phyloP scores from a whole-genome alignment of 805 yeast species.

The Ogataea nonfermentans region DNA sequence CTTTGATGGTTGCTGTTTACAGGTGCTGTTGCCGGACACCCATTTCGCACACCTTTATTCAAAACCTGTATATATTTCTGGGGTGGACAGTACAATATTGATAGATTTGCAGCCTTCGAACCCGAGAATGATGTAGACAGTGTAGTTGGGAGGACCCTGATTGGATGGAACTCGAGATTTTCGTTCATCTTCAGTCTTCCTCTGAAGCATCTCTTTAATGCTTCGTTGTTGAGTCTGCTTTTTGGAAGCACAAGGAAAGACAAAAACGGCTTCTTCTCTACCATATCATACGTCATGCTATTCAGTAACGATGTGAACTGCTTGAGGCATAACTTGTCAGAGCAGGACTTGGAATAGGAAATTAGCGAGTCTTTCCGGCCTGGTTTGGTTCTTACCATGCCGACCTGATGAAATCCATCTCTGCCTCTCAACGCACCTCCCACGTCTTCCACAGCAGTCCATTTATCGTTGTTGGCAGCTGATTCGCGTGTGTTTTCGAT shows the following conservation, averaged over 20 bases:
- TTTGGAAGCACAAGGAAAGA: conserved; percentile 50
- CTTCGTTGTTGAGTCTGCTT: conserved; percentile 26
- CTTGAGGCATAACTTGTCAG: conserved; percentile 72
- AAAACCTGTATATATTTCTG: conserved; percentile 37
- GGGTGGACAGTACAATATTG: conserved; percentile 30
- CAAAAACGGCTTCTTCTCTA: conserved; percentile 38
- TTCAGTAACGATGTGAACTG: conserved; percentile 59
- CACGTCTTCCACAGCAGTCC: conserved; percentile 17
- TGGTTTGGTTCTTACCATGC: conserved; percentile 86
- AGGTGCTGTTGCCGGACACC: conserved; percentile 32
- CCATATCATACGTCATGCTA: conserved; percentile 38
- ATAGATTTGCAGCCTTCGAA: conserved; percentile 17
- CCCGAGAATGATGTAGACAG: conserved; percentile 5
- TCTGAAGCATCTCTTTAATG: conserved; percentile 44
- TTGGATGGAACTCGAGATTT: conserved; percentile 1
- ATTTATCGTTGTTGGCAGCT: conserved; percentile 14
- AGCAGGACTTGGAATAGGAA: conserved; percentile 80
- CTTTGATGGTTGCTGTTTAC: conserved; percentile 2
- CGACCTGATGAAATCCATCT: conserved; percentile 50
- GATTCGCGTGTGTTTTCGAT: conserved; percentile 43
- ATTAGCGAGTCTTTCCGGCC: conserved; percentile 78
- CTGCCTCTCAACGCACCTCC: conserved; percentile 55
- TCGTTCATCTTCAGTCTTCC: conserved; percentile 16
- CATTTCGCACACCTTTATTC: conserved; percentile 61
- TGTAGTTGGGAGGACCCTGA: conserved; percentile 20